Evolutionary conservation across 331 rosid species (phyloP).

Genomic region (Rhamnella rubrinervis): DNA sequence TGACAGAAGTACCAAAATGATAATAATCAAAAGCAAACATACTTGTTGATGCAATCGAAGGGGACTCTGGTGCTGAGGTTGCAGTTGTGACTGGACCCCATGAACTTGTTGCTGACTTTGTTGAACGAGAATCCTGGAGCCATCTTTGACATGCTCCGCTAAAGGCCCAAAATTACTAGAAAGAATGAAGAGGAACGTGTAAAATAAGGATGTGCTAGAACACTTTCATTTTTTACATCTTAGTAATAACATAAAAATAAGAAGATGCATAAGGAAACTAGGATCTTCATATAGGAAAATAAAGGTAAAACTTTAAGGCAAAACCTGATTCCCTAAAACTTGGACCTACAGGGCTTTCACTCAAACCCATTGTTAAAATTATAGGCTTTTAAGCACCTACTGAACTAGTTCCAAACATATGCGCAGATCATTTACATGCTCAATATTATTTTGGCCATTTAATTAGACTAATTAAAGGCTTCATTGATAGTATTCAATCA

Average conservation of each 20-base stretch:
- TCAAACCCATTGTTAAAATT: background rate
- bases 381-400: no score
- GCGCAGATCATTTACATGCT: no score
- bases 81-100: constrained; percentile 64
- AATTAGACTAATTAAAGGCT: no score
- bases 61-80: constrained; percentile 63
- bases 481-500: no score
- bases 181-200: background rate
- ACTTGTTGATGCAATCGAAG: constrained; percentile 71
- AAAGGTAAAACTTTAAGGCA: background rate
- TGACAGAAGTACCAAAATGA: constrained; percentile 14
- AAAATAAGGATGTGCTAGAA: background rate
- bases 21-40: constrained; percentile 26
- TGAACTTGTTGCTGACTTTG: constrained; percentile 67
- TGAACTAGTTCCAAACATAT: no score
- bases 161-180: constrained; percentile 70
- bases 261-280: background rate
- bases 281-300: constrained; percentile 1
- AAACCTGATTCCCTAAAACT: background rate
- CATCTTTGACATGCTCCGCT: constrained; percentile 73
- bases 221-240: background rate
- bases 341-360: background rate
- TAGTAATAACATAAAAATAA: background rate
- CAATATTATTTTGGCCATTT: no score
- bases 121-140: constrained; percentile 57